A percentile compares a stretch with the other conserved stretches of the same genome.
phyloP scores from a whole-genome alignment of 2,329 filamentous ascomycete genomes.

The Diaporthe humulicola region DNA sequence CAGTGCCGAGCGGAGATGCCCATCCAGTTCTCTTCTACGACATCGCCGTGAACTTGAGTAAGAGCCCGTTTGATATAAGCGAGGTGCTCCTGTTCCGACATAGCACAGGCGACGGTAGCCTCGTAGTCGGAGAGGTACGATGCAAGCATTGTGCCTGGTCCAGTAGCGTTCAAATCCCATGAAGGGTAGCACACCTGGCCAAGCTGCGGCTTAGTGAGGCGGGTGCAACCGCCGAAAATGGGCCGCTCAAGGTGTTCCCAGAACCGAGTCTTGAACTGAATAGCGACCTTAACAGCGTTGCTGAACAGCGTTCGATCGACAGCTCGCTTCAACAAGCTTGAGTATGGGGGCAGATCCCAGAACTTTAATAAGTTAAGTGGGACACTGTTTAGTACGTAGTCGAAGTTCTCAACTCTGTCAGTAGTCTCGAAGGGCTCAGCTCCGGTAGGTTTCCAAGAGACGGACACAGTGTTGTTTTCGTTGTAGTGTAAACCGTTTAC shows the following conservation, averaged over 20 bases:
- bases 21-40: slow-evolving; percentile 68
- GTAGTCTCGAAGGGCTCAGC: neutral
- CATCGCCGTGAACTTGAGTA: slow-evolving; percentile 65
- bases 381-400: slow-evolving; percentile 40
- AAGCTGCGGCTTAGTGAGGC: slow-evolving; percentile 61
- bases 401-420: slow-evolving; percentile 27
- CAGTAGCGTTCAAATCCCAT: slow-evolving; percentile 64
- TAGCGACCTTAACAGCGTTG: slow-evolving; percentile 56
- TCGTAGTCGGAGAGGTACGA: slow-evolving; percentile 58
- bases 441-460: neutral
- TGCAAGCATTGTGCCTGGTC: slow-evolving; percentile 64
- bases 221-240: slow-evolving; percentile 62
- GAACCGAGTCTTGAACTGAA: slow-evolving; percentile 67
- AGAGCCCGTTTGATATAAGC: slow-evolving; percentile 66
- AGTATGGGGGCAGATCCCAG: slow-evolving; percentile 7
- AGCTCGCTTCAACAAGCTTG: slow-evolving; percentile 2
- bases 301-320: slow-evolving; percentile 18
- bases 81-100: slow-evolving; percentile 66
- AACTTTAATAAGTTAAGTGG: slow-evolving; percentile 8
- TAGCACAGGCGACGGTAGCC: slow-evolving; percentile 55
- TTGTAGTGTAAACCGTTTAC: slow-evolving; percentile 39
- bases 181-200: slow-evolving; percentile 66
- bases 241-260: slow-evolving; percentile 44
- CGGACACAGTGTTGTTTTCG: neutral
- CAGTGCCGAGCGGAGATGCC: slow-evolving; percentile 70